These are phyloP conservation scores for Diplogelasinospora grovesii DNA, from an alignment of 495 filamentous ascomycete genomes.

Conservation along the genomic window DNA sequence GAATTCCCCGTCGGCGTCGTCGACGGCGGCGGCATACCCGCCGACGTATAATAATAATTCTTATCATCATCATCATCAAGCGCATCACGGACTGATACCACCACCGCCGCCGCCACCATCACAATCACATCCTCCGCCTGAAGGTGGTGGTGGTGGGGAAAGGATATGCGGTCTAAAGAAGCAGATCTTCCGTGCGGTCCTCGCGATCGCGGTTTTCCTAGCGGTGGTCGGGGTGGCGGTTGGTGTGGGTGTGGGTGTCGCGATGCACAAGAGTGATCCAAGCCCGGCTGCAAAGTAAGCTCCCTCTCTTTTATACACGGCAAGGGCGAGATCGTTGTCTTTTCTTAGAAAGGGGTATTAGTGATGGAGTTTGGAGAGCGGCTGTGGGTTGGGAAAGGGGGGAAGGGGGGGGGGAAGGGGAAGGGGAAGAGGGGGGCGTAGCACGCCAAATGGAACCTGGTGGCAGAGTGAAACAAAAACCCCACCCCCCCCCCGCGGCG, in stretches of 20 bases:
- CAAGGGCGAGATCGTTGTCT: too few relatives aligned
- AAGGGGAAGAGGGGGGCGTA: too few relatives aligned
- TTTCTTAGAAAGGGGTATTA: too few relatives aligned
- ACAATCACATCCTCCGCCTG: background rate
- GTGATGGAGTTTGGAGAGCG: too few relatives aligned
- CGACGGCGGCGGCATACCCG: background rate
- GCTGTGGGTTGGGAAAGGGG: too few relatives aligned
- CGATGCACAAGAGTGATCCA: conserved; percentile 1
- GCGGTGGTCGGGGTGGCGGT: conserved; percentile 22
- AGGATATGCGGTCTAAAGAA: conserved; percentile 9
- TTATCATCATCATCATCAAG: background rate
- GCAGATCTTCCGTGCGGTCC: conserved; percentile 15
- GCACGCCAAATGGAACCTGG: too few relatives aligned
- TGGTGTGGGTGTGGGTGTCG: conserved; percentile 25
- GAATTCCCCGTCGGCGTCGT: background rate
- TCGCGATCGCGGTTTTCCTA: conserved; percentile 19
- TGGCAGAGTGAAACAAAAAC: too few relatives aligned
- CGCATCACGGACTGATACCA: too few relatives aligned
- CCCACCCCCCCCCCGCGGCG: too few relatives aligned
- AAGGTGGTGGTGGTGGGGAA: conserved; percentile 5
- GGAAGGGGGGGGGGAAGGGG: too few relatives aligned
- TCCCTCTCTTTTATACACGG: background rate
- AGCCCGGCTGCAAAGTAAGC: conserved; percentile 6
- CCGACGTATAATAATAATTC: background rate
- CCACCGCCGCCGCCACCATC: background rate